These are phyloP conservation scores for Chytriomyces confervae DNA, from an alignment of 192 early-diverging fungal species.

Conservation along the genomic window DNA sequence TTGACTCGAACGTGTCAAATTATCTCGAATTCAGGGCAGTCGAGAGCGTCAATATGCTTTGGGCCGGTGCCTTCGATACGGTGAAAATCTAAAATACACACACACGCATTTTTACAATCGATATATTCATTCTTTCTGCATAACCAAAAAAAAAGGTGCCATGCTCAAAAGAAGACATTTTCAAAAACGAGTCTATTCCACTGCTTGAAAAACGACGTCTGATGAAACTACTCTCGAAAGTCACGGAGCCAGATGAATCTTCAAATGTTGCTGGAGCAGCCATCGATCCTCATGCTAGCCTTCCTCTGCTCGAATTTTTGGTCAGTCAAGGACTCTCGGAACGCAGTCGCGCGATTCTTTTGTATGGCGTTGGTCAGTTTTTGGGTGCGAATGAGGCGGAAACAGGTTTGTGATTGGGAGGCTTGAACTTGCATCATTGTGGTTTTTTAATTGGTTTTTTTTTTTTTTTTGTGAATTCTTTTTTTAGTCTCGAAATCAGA, in stretches of 20 bases:
- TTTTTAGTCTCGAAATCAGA: slow-evolving; percentile 55
- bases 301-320: slow-evolving; percentile 29
- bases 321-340: slow-evolving; percentile 23
- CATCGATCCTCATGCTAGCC: slow-evolving; percentile 3
- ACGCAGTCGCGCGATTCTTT: slow-evolving; percentile 32
- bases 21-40: slow-evolving; percentile 90
- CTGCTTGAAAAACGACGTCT: slow-evolving; percentile 87
- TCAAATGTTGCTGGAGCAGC: not conserved
- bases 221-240: slow-evolving; percentile 82
- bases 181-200: slow-evolving; percentile 73
- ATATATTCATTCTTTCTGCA: not conserved
- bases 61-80: slow-evolving; percentile 51
- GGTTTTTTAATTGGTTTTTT: not conserved
- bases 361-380: slow-evolving; percentile 44
- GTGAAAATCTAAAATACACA: slow-evolving; percentile 32
- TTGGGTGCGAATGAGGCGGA: slow-evolving; percentile 13
- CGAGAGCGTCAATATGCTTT: slow-evolving; percentile 69
- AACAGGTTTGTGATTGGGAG: not conserved
- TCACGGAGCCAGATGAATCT: slow-evolving; percentile 6
- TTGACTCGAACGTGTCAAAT: slow-evolving; percentile 76
- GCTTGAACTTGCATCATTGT: not conserved
- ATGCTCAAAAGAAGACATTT: slow-evolving; percentile 89
- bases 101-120: not conserved
- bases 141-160: slow-evolving; percentile 64
- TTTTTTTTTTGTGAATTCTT: slow-evolving; percentile 5